A percentile compares a stretch with the other conserved stretches of the same genome.
Evolutionary conservation across 2,329 filamentous ascomycete species (phyloP).

Genomic region (Sclerotinia glacialis): DNA sequence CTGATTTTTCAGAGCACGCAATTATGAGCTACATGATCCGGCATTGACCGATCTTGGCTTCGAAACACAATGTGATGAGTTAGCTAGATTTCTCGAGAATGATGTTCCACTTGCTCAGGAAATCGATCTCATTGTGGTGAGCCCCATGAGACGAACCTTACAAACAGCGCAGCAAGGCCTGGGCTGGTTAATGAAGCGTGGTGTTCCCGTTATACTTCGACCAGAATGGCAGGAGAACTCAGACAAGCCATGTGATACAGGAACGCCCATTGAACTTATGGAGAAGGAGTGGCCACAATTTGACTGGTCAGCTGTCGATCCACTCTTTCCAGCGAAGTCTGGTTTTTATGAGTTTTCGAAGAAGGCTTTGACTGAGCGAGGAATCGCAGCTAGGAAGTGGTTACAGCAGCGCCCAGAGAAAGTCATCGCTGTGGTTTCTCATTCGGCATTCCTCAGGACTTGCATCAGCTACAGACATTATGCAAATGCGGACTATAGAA

Average conservation of each 20-base stretch:
- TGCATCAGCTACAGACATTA: conserved; percentile 34
- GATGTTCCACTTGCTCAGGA: conserved; percentile 35
- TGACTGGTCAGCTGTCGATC: conserved; percentile 38
- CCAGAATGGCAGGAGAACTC: conserved; percentile 40
- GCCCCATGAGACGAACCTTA: conserved; percentile 38
- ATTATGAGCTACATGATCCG: conserved; percentile 35
- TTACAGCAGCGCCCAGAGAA: conserved; percentile 37
- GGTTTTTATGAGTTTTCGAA: conserved; percentile 36
- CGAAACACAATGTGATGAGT: conserved; percentile 30
- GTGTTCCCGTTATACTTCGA: conserved; percentile 34
- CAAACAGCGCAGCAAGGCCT: conserved; percentile 37
- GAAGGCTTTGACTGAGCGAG: conserved; percentile 31
- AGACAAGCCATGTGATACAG: conserved; percentile 37
- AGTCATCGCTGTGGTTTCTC: conserved; percentile 39
- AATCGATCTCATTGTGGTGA: conserved; percentile 39
- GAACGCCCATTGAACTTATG: conserved; percentile 33
- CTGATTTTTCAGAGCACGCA: conserved; percentile 29
- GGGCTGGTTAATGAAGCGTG: conserved; percentile 37
- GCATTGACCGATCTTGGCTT: conserved; percentile 32
- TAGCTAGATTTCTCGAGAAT: conserved; percentile 32
- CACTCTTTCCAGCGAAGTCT: conserved; percentile 35
- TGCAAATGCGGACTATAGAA: conserved; percentile 38
- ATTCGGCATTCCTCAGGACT: conserved; percentile 36
- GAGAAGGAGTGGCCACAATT: conserved; percentile 38
- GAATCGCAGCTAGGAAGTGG: conserved; percentile 34